Conservation (phyloP, 345 rosid genomes). For the Combretum micranthum region DNA sequence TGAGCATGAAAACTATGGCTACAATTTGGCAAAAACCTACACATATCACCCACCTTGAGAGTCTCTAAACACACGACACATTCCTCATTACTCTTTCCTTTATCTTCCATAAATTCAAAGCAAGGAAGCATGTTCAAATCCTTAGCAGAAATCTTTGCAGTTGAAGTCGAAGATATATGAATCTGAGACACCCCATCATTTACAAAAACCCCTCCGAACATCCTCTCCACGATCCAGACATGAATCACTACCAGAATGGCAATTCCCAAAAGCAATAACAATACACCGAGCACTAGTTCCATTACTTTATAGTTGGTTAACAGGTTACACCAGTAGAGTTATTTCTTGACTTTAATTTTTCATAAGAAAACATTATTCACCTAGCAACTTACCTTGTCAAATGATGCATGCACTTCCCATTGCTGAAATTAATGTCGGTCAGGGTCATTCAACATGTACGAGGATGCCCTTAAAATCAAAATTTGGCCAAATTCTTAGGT, state of each 20-base stretch:
- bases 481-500: no score
- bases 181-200: background rate
- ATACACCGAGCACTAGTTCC: constrained; percentile 24
- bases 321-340: background rate
- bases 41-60: constrained; percentile 10
- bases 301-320: constrained; percentile 9
- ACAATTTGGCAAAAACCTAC: constrained; percentile 16
- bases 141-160: constrained; percentile 17
- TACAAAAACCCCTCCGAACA: constrained; percentile 17
- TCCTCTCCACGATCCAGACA: constrained; percentile 34
- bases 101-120: constrained; percentile 26
- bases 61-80: constrained; percentile 17
- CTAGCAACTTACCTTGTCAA: no score
- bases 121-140: constrained; percentile 34
- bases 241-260: constrained; percentile 31
- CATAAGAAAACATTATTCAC: no score
- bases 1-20: constrained; percentile 13
- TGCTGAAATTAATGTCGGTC: no score
- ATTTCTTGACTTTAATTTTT: no score
- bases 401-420: no score
- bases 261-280: constrained; percentile 27
- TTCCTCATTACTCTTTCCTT: constrained; percentile 11
- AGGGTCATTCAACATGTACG: no score
- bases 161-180: constrained; percentile 6
- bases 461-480: no score